Evolutionary conservation across 2,329 filamentous ascomycete genomes (phyloP).

Genomic region (Arthroderma sp.): DNA sequence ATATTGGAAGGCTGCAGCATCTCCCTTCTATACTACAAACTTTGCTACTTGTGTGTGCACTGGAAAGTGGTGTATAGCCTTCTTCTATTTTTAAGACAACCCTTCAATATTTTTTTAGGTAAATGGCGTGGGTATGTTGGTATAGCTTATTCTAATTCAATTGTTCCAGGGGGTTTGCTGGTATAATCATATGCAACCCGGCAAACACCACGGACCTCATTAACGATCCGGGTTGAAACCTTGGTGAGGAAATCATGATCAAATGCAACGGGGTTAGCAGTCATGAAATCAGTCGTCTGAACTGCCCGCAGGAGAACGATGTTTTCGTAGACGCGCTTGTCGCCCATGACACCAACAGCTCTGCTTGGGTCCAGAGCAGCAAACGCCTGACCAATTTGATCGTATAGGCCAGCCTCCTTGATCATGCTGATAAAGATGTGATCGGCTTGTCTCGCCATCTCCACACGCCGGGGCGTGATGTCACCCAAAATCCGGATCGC

Average conservation of each 20-base stretch:
- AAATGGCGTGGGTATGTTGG: too few species aligned
- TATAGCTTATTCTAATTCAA: conserved; percentile 51
- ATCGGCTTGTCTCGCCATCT: conserved; percentile 46
- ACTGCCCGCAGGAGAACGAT: conserved; percentile 50
- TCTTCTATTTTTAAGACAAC: too few species aligned
- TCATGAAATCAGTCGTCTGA: conserved; percentile 59
- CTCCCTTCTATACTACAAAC: too few species aligned
- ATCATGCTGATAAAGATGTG: conserved; percentile 36
- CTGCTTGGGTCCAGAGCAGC: conserved; percentile 54
- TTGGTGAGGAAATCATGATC: conserved; percentile 50
- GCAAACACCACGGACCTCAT: conserved; percentile 59
- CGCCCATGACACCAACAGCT: conserved; percentile 47
- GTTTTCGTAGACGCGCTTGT: conserved; percentile 53
- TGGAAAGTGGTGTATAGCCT: too few species aligned
- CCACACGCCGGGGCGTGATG: conserved; percentile 60
- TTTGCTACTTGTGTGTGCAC: too few species aligned
- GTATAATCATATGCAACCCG: conserved; percentile 43
- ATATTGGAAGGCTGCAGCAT: too few species aligned
- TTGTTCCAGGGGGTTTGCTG: conserved; percentile 50
- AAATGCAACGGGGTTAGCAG: conserved; percentile 56
- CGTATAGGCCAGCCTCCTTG: conserved; percentile 31
- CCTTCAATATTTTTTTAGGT: too few species aligned
- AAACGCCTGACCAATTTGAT: conserved; percentile 55
- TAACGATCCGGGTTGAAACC: conserved; percentile 56
- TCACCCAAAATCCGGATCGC: conserved; percentile 68